Conservation (phyloP, 2,329 filamentous ascomycete genomes). For the Nemania diffusa region DNA sequence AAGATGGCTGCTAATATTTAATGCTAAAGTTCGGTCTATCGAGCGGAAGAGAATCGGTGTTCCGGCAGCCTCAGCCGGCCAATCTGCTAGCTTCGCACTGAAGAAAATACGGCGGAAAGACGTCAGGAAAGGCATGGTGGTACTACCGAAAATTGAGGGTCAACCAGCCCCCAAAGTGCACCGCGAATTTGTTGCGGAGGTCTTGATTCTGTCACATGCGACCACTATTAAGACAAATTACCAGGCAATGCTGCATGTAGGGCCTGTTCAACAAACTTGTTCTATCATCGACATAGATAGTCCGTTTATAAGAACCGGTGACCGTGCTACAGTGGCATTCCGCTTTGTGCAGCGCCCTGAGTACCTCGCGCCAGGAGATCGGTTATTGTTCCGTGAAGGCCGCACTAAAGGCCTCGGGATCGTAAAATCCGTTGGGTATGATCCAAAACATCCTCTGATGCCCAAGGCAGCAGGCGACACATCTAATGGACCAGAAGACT, state of each 20-base stretch:
- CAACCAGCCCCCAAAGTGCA: constrained; percentile 76
- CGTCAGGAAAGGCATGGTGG: constrained; percentile 97
- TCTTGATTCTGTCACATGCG: constrained; percentile 92
- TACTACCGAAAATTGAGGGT: constrained; percentile 83
- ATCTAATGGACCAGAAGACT: constrained; percentile 24
- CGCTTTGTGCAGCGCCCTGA: constrained; percentile 94
- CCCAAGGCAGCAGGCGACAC: constrained; percentile 32
- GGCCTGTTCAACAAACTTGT: constrained; percentile 93
- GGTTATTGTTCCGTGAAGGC: constrained; percentile 92
- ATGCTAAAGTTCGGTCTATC: constrained; percentile 75
- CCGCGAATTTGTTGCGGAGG: constrained; percentile 82
- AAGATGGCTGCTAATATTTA: not conserved
- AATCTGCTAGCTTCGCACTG: constrained; percentile 91
- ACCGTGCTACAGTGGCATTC: constrained; percentile 94
- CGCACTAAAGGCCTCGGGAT: constrained; percentile 95
- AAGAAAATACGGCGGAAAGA: constrained; percentile 90
- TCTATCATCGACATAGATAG: constrained; percentile 97
- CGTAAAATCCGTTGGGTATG: constrained; percentile 90
- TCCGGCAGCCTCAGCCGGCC: constrained; percentile 87
- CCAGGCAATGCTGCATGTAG: constrained; percentile 97
- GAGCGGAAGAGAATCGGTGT: constrained; percentile 93
- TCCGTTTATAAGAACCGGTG: constrained; percentile 93
- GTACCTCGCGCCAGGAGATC: constrained; percentile 87
- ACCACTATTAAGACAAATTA: constrained; percentile 98
- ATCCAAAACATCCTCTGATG: constrained; percentile 65